Evolutionary conservation across 2,329 filamentous ascomycete genomes (phyloP), one percentile per base, ranked within the genome.

Genomic region (Aspergillus carbonarius): DNA sequence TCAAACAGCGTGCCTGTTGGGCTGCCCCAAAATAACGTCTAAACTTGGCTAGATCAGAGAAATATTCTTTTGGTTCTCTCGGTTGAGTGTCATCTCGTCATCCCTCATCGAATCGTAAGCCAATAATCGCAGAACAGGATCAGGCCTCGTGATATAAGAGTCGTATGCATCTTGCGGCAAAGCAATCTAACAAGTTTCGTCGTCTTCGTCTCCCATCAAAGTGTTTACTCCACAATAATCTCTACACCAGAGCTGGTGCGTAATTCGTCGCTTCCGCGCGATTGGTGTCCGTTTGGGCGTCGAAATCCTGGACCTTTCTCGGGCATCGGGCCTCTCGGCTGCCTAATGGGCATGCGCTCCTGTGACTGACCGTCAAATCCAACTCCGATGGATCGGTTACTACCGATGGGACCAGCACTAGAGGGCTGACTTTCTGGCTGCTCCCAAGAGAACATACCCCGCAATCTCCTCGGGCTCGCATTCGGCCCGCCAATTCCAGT

Each of bases 211-310:
- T 68, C 66, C 67, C 67, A 68, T 66, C 64, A 66, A 60, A 60
- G 66, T 60, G 61, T 72, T 74, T 84, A 85, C 78, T 86, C 85
- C 67, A 87, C 85, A 67, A 86, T 85, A 70, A 87, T 86, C 72
- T 86, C 84, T 63, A 86, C 81, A 58, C 82, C 82, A 61, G 83
- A 84, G 67, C 81, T 83, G 64, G 83, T 80, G 57, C 84, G 84
- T 59, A 88, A 76, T 71, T 88, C 85, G 66, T 88, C 85, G 72
- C 85, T 87, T 67, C 83, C 83, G 65, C 85, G 83, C 57, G 81
- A 74, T 67, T 84, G 82, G 71, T 87, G 85, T 68, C 85, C 85
- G 68, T 87, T 87, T 67, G 83, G 84, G 66, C 85, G 79, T 61
- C 80, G 75, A 81, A 88, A 75, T 77, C 85, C 70, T 59, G 83